phyloP scores from a whole-genome alignment of 805 yeast species.

The Lipomyces kockii region DNA sequence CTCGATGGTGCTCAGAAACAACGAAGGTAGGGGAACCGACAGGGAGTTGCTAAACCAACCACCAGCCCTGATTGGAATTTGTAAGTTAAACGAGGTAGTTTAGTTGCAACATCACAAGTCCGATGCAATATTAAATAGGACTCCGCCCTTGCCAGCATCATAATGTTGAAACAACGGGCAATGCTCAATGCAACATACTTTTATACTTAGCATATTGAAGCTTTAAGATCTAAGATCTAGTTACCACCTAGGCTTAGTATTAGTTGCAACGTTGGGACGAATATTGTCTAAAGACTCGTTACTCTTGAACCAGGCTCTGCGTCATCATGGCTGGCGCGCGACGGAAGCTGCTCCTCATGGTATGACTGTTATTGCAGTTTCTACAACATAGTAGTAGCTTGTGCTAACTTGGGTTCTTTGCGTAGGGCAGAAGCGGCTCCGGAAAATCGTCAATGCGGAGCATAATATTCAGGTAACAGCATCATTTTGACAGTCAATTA shows the following conservation, averaged over 20 bases:
- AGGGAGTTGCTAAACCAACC: background rate
- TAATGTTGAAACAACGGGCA: background rate
- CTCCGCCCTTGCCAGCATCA: no score
- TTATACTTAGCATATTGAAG: background rate
- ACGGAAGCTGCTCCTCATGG: slow-evolving; percentile 68
- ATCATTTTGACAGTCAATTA: background rate
- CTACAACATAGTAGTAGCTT: background rate
- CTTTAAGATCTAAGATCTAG: background rate
- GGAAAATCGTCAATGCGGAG: slow-evolving; percentile 98
- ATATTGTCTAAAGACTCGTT: background rate
- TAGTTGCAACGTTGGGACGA: background rate
- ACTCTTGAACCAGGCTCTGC: background rate
- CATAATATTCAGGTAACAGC: slow-evolving; percentile 67
- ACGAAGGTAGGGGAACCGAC: no score
- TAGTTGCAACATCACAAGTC: background rate
- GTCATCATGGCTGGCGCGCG: slow-evolving; percentile 43
- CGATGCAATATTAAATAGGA: background rate
- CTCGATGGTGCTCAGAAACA: no score
- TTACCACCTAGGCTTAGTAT: background rate
- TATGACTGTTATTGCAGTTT: slow-evolving; percentile 35
- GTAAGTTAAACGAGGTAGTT: no score
- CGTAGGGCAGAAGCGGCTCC: slow-evolving; percentile 74
- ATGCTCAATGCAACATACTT: background rate
- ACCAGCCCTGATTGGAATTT: background rate
- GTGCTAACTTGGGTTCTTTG: background rate